Conservation (phyloP, 306 rosid genomes). For the Vigna nakashimae region DNA sequence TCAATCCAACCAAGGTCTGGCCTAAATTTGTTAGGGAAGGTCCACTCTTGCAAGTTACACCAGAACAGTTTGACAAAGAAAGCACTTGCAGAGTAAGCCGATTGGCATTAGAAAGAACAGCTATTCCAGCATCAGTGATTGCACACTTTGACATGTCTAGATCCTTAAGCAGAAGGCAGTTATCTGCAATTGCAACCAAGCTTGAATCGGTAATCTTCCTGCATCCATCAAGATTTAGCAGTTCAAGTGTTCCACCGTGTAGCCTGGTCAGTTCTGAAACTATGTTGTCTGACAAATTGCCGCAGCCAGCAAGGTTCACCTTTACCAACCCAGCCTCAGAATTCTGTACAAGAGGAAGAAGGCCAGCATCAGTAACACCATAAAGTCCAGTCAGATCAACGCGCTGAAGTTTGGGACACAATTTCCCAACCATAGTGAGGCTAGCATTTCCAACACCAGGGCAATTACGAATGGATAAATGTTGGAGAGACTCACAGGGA, state of each 20-base stretch:
- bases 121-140: slow-evolving; percentile 7
- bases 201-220: slow-evolving; percentile 7
- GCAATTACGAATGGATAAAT: slow-evolving; percentile 22
- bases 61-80: slow-evolving; percentile 17
- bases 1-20: slow-evolving; percentile 9
- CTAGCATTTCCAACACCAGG: slow-evolving; percentile 19
- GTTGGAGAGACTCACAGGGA: slow-evolving; percentile 10
- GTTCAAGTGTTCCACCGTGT: not conserved
- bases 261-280: slow-evolving; percentile 6
- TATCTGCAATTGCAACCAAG: slow-evolving; percentile 5
- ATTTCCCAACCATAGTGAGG: slow-evolving; percentile 17
- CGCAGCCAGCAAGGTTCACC: slow-evolving; percentile 15
- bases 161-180: slow-evolving; percentile 15
- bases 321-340: slow-evolving; percentile 2
- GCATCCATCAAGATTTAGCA: slow-evolving; percentile 19
- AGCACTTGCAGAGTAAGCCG: slow-evolving; percentile 21
- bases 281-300: slow-evolving; percentile 5
- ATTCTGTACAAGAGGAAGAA: slow-evolving; percentile 9
- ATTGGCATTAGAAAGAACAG: slow-evolving; percentile 8
- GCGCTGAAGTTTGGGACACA: slow-evolving; percentile 15
- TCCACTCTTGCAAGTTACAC: slow-evolving; percentile 9
- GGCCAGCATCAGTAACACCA: slow-evolving; percentile 1
- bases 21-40: slow-evolving; percentile 5
- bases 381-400: slow-evolving; percentile 25
- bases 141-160: slow-evolving; percentile 13